Conservation (phyloP, 305 asterid genomes). For the Fraxinus sp. region DNA sequence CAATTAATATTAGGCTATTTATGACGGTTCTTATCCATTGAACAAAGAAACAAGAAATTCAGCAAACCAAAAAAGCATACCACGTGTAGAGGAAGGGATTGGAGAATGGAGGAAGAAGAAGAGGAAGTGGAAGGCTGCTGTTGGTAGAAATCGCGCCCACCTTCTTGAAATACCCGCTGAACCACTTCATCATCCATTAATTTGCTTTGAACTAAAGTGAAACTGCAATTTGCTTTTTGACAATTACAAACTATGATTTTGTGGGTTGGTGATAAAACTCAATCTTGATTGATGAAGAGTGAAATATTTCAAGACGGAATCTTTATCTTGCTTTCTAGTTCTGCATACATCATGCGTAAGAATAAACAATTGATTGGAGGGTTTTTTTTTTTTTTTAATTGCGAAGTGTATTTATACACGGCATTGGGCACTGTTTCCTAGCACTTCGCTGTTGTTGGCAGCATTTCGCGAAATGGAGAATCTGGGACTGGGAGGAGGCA, state of each 20-base stretch:
- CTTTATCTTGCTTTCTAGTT: conserved; percentile 22
- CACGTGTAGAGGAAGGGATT: conserved; percentile 93
- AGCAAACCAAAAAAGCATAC: conserved; percentile 30
- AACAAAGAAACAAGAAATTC: conserved; percentile 16
- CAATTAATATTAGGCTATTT: conserved; percentile 11
- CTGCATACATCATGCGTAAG: conserved; percentile 14
- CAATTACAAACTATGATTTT: background rate
- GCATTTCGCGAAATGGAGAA: background rate
- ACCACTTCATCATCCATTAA: conserved; percentile 92
- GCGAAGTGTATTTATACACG: background rate
- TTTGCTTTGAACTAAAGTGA: conserved; percentile 3
- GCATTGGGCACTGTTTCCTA: background rate
- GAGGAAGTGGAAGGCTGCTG: conserved; percentile 86
- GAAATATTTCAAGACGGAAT: conserved; percentile 19
- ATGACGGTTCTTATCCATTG: background rate
- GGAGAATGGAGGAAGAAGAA: conserved; percentile 83
- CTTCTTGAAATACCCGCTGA: conserved; percentile 89
- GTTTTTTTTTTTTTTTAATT: background rate
- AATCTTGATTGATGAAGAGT: conserved; percentile 17
- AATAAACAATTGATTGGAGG: conserved; percentile 3
- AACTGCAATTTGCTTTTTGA: conserved; percentile 10
- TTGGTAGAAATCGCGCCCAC: conserved; percentile 85
- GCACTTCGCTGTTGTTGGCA: background rate
- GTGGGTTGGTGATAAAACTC: conserved; percentile 2
- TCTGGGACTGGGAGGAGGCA: background rate